These are phyloP conservation scores for Vaccinium corymbosum DNA, from an alignment of 148 eudicot genomes.

Conservation along the genomic window DNA sequence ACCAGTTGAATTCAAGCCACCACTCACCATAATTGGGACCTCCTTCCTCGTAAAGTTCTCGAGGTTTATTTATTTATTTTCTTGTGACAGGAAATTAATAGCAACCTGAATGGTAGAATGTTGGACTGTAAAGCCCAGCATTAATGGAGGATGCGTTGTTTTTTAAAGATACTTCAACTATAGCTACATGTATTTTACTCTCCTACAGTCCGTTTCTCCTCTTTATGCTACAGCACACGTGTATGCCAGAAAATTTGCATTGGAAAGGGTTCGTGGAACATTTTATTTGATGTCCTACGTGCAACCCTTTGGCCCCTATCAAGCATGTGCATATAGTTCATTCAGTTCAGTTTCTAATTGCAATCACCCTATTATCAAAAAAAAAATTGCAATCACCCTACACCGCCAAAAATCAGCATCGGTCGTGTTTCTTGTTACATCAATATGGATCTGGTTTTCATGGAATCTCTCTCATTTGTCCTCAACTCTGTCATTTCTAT, in stretches of 20 bases:
- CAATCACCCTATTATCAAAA: neutral
- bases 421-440: neutral
- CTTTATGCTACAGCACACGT: neutral
- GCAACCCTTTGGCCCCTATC: neutral
- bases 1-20: neutral
- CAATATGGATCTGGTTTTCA: neutral
- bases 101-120: neutral
- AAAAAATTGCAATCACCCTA: neutral
- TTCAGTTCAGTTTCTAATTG: neutral
- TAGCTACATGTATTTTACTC: neutral
- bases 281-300: neutral
- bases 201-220: neutral
- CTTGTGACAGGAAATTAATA: neutral
- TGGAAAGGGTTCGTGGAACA: neutral
- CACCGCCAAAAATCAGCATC: neutral
- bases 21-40: neutral
- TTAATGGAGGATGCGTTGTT: neutral
- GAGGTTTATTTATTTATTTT: neutral
- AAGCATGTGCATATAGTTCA: constrained; percentile 7
- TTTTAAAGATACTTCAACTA: neutral
- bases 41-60: neutral
- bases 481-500: constrained; percentile 2
- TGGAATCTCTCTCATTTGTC: neutral
- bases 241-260: neutral
- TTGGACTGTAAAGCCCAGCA: neutral